Base-by-base conservation (phyloP, 805 yeast species). In the Wickerhamiella azyma region DNA sequence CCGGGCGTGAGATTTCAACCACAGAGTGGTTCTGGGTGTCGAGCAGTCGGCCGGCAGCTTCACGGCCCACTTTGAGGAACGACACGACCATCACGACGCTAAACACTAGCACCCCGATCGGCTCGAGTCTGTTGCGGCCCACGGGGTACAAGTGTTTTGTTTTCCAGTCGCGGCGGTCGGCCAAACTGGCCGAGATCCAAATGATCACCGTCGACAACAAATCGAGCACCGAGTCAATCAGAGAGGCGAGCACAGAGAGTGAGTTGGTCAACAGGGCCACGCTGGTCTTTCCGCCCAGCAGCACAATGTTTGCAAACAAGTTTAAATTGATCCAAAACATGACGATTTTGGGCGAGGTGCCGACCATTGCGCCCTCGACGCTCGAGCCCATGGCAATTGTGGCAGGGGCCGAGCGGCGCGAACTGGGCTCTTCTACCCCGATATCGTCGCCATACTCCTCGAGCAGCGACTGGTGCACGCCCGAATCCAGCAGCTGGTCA, bases 151-250 rank as follows among this genome's bases (percentile, higher is more conserved):
- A 50, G 41, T 57, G 61, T 39, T 53, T 53, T 2, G 72, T 65
- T 44, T 67, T 64, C 69, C 77, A 70, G 55, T 72, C 70, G 9
- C 66, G 61, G 5, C 56, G 59, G 29, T 57, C 66, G 9, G 64
- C 67, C 29, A 62, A 52, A 8, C 55, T 41, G 52, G 81, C 77
- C 44, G 82, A 74, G 39, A 72, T 59, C 63, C 68, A 81, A 42
- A 83, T 83, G 52, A 83, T 82, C 48, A 79, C 65, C 0, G 92
- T 82, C 14, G 88, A 81, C 46, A 82, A 60, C 45, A 82, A 77
- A 56, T 83, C 94, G 51, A 82, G 69, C 0, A 76, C 66, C 2
- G 89, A 81, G 63, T 82, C 94, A 36, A 83, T 79, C 51, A 82
- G 70, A 1, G 92, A 81, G 0, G 94, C 94, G 43, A 82, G 66